phyloP scores from a whole-genome alignment of 805 yeast genomes.

The Wickerhamomyces xylosicus region DNA sequence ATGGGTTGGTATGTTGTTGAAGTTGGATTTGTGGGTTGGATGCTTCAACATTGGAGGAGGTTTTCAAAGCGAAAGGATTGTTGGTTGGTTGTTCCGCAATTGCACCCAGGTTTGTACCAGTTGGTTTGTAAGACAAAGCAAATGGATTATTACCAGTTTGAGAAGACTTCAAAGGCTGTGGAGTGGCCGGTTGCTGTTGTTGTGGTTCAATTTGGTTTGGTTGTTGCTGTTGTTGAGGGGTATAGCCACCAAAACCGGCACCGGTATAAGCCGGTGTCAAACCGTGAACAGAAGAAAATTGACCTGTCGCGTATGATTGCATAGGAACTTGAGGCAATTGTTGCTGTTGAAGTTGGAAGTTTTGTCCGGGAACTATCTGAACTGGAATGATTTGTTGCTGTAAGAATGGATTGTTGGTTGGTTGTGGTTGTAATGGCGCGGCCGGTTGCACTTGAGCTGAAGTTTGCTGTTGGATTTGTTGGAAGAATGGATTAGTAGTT shows the following conservation, averaged over 20 bases:
- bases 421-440: slow-evolving; percentile 10
- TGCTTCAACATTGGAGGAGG: slow-evolving; percentile 1
- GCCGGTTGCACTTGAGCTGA: slow-evolving; percentile 8
- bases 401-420: slow-evolving; percentile 14
- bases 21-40: slow-evolving; percentile 3
- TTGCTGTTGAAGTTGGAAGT: slow-evolving; percentile 10
- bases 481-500: slow-evolving; percentile 7
- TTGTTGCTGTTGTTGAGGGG: slow-evolving; percentile 9
- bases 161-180: slow-evolving; percentile 8
- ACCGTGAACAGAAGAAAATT: slow-evolving; percentile 12
- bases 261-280: slow-evolving; percentile 33
- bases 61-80: slow-evolving; percentile 19
- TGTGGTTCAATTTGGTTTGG: slow-evolving; percentile 3
- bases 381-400: slow-evolving; percentile 10
- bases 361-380: slow-evolving; percentile 9
- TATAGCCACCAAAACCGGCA: slow-evolving; percentile 49
- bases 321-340: slow-evolving; percentile 13
- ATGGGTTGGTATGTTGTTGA: slow-evolving; percentile 27
- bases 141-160: slow-evolving; percentile 23
- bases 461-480: slow-evolving; percentile 17
- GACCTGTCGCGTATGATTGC: slow-evolving; percentile 13
- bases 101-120: neutral
- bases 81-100: slow-evolving; percentile 13
- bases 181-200: slow-evolving; percentile 4
- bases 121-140: slow-evolving; percentile 11